Evolutionary conservation across 176 grass and related monocot genomes (phyloP).

Genomic region (Pontederia crassipes): DNA sequence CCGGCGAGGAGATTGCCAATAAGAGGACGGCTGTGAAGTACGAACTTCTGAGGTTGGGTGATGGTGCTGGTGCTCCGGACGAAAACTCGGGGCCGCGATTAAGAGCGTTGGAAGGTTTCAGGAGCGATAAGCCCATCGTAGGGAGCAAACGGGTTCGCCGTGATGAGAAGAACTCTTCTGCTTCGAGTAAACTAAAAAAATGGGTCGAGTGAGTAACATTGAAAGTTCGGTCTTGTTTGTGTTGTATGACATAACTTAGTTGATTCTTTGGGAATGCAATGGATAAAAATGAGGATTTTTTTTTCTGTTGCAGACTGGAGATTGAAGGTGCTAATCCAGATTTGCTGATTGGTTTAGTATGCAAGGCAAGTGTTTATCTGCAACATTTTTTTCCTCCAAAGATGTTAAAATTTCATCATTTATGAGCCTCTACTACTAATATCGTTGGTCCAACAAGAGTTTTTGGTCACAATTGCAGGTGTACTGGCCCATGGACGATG

Average conservation of each 20-base stretch:
- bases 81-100: conserved; percentile 10
- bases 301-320: conserved; percentile 45
- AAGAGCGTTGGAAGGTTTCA: conserved; percentile 15
- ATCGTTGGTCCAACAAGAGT: background rate
- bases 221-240: background rate
- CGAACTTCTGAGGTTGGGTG: conserved; percentile 36
- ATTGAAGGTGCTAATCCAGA: conserved; percentile 44
- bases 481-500: conserved; percentile 89
- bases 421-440: conserved; percentile 2
- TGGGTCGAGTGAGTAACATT: conserved; percentile 80
- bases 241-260: background rate
- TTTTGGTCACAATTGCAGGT: conserved; percentile 32
- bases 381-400: background rate
- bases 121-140: conserved; percentile 15
- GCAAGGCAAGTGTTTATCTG: conserved; percentile 49
- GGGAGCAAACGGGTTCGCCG: conserved; percentile 21
- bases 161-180: conserved; percentile 33
- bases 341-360: conserved; percentile 52
- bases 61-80: conserved; percentile 23
- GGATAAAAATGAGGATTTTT: conserved; percentile 9
- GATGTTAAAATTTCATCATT: background rate
- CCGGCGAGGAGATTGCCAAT: conserved; percentile 3
- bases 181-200: conserved; percentile 30
- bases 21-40: conserved; percentile 16
- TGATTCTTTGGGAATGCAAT: background rate